These are phyloP conservation scores for Albugo candida DNA, from an alignment of 352 stramenopile genomes.

Conservation along the genomic window DNA sequence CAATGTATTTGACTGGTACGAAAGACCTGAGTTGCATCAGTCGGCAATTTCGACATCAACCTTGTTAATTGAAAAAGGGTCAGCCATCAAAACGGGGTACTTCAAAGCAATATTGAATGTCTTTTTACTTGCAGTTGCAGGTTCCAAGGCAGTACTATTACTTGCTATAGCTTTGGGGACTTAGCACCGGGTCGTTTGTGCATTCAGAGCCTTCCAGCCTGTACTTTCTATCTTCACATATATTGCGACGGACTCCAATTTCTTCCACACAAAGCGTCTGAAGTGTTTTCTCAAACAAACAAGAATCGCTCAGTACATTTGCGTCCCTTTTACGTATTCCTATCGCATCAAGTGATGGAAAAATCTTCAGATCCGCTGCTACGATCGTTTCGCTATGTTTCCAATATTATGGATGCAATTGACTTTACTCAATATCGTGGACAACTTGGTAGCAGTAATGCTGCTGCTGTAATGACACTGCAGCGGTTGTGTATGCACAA, in stretches of 20 bases:
- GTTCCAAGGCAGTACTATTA: background rate
- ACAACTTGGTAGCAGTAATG: slow-evolving; percentile 73
- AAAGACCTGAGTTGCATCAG: slow-evolving; percentile 2
- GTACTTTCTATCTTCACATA: no score
- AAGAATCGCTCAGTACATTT: slow-evolving; percentile 22
- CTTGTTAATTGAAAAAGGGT: no score
- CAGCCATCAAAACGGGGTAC: no score
- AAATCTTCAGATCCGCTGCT: slow-evolving; percentile 58
- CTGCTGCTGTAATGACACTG: slow-evolving; percentile 37
- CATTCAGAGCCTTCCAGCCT: no score
- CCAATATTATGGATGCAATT: slow-evolving; percentile 39
- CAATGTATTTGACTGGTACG: background rate
- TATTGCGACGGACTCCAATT: no score
- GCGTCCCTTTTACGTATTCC: slow-evolving; percentile 34
- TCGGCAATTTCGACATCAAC: slow-evolving; percentile 1
- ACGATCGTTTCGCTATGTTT: slow-evolving; percentile 12
- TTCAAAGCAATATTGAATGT: no score
- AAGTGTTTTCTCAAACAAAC: slow-evolving; percentile 45
- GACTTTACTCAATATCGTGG: slow-evolving; percentile 62
- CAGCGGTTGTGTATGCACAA: background rate
- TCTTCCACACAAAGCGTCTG: slow-evolving; percentile 42
- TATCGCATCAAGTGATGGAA: slow-evolving; percentile 43
- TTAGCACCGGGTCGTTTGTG: background rate
- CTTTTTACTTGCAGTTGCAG: no score
- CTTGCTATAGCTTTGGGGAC: slow-evolving; percentile 23